Evolutionary conservation across 1,139 yeast species (phyloP), one percentile per base, ranked within the genome.

Genomic region (Suhomyces atakaporum): DNA sequence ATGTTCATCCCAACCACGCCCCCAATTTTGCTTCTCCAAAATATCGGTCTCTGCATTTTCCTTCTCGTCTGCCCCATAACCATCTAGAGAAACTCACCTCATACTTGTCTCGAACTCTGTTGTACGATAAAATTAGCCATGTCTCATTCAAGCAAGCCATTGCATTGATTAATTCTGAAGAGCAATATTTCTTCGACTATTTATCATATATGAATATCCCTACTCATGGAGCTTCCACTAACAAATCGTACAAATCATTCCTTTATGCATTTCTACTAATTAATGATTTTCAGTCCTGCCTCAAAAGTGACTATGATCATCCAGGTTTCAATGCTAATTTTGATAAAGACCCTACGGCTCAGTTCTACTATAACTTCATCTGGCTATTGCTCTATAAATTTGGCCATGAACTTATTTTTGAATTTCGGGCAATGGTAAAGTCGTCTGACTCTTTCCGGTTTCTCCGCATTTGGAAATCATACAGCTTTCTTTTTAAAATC

Each of bases 301-400:
- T 40, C 7, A 13, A 12, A 7, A 32, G 45, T 18, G 56, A 46
- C n/a, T 47, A 56, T 13, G 35, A 45, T 3, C 64, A 56, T 29
- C 62, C 68, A 1, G 63, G 64, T 0, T 56, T 56, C 33, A 63
- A 62, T 39, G 42, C 60, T 9, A 62, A 62, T 35, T 29, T 38
- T 7, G 29, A 38, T 9, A 32, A 15, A 4, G 33, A 38, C 24
- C 32, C 31, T 11, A 27, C 16, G 12, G 35, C 11, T 10, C 45
- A 25, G 15, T 47, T 35, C 30, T 25, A 25, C 23, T 31, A 35
- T 19, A 58, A 58, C 37, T 50, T 54, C 27, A 40, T 60, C 9
- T 53, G 62, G 52, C 36, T 58, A 6, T 29, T 58, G 14, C 35
- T 57, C 5, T 57, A 39, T 36, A 58, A 57, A 33, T 41, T 40